Base-by-base conservation (phyloP, 352 stramenopile species). In the Thraustochytrium striatum region DNA sequence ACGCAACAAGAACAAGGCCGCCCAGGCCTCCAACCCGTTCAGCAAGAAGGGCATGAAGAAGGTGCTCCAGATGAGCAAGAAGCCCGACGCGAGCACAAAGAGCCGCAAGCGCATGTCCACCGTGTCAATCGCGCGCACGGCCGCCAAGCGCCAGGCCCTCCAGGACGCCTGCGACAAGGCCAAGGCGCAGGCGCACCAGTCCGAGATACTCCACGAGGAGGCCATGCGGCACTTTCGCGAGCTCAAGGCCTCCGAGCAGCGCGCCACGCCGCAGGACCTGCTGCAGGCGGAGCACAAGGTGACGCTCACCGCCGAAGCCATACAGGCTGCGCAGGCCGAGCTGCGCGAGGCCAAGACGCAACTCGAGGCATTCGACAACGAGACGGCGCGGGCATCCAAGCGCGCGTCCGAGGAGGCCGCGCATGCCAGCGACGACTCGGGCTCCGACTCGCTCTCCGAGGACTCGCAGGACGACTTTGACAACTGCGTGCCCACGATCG, bases 41-140 rank as follows among this genome's bases (percentile, higher is more conserved):
- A 57, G 61, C 61, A 70, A 70, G 30, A 38, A 30, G 36, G 30
- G 52, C 43, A 75, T 75, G 35, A 75, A 75, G 30, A 75, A 75
- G 52, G 19, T 61, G 1, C 44, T 75, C 5, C 65, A 38, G 30
- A 39, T 43, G 50, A 16, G 38, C 19, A 75, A 61, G 25, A 70
- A 52, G 9, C 50, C 35, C 59, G 53, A 50, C 9, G 25, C 19
- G 59, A 9, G 59, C 21, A n/a, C 21, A 8, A 28, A 9, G 25
- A 11, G 33, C 13, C 9, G 32, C 55, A 33, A 33, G 25, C 9
- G 25, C 8, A 33, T 70, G 59, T 70, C 59, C 16, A 11, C 38
- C 19, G 50, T 38, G 9, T 53, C 50, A 25, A 33, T 55, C 5
- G 35, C 13, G n/a, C 16, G 59, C 59, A 52, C 50, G 41, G 41